These are phyloP conservation scores for Saccharomyces hybrid DNA, from an alignment of 1,139 yeast genomes.

Conservation along the genomic window DNA sequence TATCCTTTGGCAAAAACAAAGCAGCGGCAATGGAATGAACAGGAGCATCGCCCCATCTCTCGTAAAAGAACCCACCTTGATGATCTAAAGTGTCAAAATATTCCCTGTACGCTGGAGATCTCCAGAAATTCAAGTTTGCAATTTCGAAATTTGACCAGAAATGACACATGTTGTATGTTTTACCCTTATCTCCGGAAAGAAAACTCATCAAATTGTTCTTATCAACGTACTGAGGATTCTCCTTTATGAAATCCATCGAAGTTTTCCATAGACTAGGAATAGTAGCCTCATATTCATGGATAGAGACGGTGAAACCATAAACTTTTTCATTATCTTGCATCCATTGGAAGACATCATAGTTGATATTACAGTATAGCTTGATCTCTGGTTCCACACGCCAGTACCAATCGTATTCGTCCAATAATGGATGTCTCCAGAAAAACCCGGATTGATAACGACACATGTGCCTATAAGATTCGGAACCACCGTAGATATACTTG, in stretches of 20 bases:
- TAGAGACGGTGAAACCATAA: slow-evolving; percentile 74
- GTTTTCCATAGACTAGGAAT: slow-evolving; percentile 66
- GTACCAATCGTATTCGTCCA: slow-evolving; percentile 74
- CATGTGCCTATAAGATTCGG: slow-evolving; percentile 73
- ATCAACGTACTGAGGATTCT: slow-evolving; percentile 56
- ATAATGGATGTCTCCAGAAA: slow-evolving; percentile 70
- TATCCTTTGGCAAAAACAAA: slow-evolving; percentile 55
- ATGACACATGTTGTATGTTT: slow-evolving; percentile 68
- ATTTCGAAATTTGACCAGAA: slow-evolving; percentile 87
- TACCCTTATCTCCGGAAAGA: slow-evolving; percentile 60
- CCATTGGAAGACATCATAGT: slow-evolving; percentile 73
- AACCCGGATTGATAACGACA: slow-evolving; percentile 90
- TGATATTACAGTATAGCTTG: slow-evolving; percentile 67
- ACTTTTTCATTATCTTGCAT: slow-evolving; percentile 70
- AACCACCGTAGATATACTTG: slow-evolving; percentile 48
- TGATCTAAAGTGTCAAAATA: slow-evolving; percentile 67
- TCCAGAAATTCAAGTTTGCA: slow-evolving; percentile 68
- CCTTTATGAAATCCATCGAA: slow-evolving; percentile 57
- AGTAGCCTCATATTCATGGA: slow-evolving; percentile 75
- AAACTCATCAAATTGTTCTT: slow-evolving; percentile 64
- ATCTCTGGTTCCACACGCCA: slow-evolving; percentile 95
- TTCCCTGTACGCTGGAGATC: slow-evolving; percentile 57
- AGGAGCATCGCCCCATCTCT: slow-evolving; percentile 93
- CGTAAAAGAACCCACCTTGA: slow-evolving; percentile 84
- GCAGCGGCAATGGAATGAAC: slow-evolving; percentile 84